Evolutionary conservation across 176 grass and related monocot species (phyloP).

Genomic region (Rhipidocladum racemiflorum): DNA sequence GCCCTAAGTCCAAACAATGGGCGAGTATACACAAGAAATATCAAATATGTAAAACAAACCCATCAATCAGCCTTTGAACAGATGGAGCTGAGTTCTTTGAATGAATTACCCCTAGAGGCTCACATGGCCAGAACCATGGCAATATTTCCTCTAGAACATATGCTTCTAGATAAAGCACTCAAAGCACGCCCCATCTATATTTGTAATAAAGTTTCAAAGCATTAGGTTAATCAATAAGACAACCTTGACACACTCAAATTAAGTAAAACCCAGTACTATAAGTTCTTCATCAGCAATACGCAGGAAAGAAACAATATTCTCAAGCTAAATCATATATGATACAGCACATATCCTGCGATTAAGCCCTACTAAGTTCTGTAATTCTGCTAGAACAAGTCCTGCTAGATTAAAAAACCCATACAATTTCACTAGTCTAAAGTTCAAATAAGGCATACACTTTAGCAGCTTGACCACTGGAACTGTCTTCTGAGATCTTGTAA

Average conservation of each 20-base stretch:
- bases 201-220: neutral
- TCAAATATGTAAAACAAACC: too few relatives aligned
- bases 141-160: neutral
- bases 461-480: conserved; percentile 27
- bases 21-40: too few relatives aligned
- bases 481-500: conserved; percentile 79
- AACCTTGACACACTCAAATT: neutral
- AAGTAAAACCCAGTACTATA: neutral
- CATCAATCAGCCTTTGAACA: too few relatives aligned
- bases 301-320: neutral
- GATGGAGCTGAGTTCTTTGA: too few relatives aligned
- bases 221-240: neutral
- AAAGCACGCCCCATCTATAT: neutral
- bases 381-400: neutral
- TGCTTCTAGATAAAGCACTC: neutral
- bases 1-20: too few relatives aligned
- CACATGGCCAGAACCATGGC: neutral
- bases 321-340: neutral
- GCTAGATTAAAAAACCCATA: neutral
- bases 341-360: neutral
- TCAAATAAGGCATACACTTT: conserved; percentile 55
- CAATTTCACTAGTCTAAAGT: neutral
- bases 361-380: neutral
- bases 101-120: too few relatives aligned
- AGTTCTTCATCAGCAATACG: neutral